Evolutionary conservation across 2,329 filamentous ascomycete genomes (phyloP), one percentile per base, ranked within the genome.

Genomic region (Trichoderma polysporum): DNA sequence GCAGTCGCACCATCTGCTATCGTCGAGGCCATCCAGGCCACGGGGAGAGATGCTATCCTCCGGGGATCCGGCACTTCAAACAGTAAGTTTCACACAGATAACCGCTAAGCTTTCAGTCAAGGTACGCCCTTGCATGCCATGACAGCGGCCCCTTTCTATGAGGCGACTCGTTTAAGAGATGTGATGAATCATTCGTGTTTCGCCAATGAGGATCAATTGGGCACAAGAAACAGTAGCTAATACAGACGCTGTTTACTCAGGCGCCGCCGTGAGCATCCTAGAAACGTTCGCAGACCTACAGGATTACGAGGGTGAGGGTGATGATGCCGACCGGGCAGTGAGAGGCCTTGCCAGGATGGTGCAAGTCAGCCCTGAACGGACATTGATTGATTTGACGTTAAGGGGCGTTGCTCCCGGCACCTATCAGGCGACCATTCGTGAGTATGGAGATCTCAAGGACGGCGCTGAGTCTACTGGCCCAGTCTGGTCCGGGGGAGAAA

Each of bases 321-420:
- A 79, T 33, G 77, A 78, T 37, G 76, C 74, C 37, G 75, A 78
- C 68, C 80, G 85, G 58, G 80, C 91, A 73, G 93, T 99, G 61
- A 88, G 92, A 71, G 95, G 95, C 31, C 83, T 99, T 47, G 93
- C 91, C 69, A 89, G 95, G 72, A 96, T 99, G 91, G 94, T 99
- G 49, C 92, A 98, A 76, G 93, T 97, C 59, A 89, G 88, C 60
- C 85, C 91, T 3, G 88, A 85, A 49, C 85, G 91, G 73, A 97
- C 94, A 13, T 82, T 98, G 63, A 85, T 98, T 70, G 95, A 99
- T 79, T 82, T 98, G 71, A 96, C 92, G 15, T 84, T 98, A 69
- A 90, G 89, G 69, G 94, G 95, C 50, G 85, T 98, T 33, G 84
- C 88, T 25, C 88, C 92, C 35, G 95, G 95, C 22, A 90, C 81